Base-by-base conservation (phyloP, 176 grass and related monocot species). In the Phragmites australis region DNA sequence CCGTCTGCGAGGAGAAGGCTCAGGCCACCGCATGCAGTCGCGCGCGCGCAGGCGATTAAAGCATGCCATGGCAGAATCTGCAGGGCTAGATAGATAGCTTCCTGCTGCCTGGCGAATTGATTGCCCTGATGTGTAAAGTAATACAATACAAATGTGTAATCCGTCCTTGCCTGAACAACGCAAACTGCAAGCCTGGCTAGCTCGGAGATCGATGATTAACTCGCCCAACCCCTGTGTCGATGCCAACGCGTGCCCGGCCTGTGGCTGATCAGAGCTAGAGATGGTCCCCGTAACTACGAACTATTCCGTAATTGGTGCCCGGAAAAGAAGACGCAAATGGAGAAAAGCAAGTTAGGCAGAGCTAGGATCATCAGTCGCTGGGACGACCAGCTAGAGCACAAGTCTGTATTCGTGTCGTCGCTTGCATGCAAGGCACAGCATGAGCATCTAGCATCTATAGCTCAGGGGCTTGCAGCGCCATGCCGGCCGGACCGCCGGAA, bases 271-370 rank as follows among this genome's bases (percentile, higher is more conserved):
- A 47, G 16, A 58, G 55, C 55, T 26, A 58, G 55, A n/a, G n/a
- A n/a, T n/a, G n/a, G n/a, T n/a, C n/a, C n/a, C 82, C 64, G 34
- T 83, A 46, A 63, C 82, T 61, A 51, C 43, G 74, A 41, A 12
- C 43, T 29, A 43, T 42, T 76, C 64, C 8, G 43, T 31, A 85
- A 78, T 29, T 59, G 83, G 74, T 78, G 43, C 56, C 42, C 63
- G 17, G 2, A 2, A 12, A 34, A 21, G 42, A 78, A 19, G 60
- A 3, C 76, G 40, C 65, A 51, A 26, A 52, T 64, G 83, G 66
- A 62, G 55, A 34, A 72, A 27, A 46, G 46, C 66, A 30, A 57
- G 80, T 54, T 63, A 77, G 25, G 25, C 46, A 44, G 10, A 26
- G 21, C 12, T 16, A 39, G 15, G 21, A 37, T 23, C 44, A 39